Percentiles rank a stretch among this genome's conserved stretches.
Evolutionary conservation across 768 basidiomycete species (phyloP).

Genomic region (Tricholoma terreum): DNA sequence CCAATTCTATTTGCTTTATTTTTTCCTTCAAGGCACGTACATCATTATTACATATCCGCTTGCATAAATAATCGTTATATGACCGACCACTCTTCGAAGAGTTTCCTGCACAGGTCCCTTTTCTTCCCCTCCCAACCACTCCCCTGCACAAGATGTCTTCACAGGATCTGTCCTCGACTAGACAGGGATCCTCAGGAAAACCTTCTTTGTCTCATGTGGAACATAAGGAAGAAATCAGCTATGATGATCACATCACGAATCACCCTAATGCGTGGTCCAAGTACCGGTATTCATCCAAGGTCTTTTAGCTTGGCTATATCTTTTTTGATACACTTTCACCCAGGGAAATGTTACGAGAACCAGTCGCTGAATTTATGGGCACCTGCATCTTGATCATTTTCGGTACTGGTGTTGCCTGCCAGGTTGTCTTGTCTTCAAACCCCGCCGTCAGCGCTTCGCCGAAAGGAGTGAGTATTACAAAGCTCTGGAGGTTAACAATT

Average conservation of each 20-base stretch:
- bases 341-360: constrained; percentile 51
- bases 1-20: not conserved
- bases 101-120: not conserved
- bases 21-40: not conserved
- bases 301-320: not conserved
- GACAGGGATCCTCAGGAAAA: not conserved
- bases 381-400: constrained; percentile 57
- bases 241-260: constrained; percentile 30
- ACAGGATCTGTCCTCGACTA: not conserved
- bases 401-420: constrained; percentile 56
- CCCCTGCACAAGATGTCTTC: not conserved
- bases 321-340: not conserved
- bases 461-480: constrained; percentile 49
- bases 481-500: not conserved
- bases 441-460: constrained; percentile 41
- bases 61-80: not conserved
- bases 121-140: not conserved
- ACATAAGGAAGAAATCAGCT: constrained; percentile 3
- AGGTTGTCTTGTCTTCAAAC: constrained; percentile 49
- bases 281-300: constrained; percentile 40
- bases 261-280: constrained; percentile 55
- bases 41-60: not conserved
- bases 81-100: not conserved
- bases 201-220: not conserved
- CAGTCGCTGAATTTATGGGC: constrained; percentile 63